phyloP scores from a whole-genome alignment of 495 filamentous ascomycete genomes.

The Oidiodendron maius region DNA sequence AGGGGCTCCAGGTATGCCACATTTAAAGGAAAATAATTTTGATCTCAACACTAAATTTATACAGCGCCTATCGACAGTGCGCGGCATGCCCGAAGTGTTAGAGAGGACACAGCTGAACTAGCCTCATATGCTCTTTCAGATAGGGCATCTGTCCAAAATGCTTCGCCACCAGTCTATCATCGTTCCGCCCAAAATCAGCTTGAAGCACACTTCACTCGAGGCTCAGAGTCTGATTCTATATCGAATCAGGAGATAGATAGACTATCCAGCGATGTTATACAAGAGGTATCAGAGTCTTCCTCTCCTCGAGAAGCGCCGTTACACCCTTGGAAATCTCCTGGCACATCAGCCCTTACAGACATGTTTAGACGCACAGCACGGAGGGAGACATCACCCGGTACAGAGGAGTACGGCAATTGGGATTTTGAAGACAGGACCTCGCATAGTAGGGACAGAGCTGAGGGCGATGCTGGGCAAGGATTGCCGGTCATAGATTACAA shows the following conservation, averaged over 20 bases:
- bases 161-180: conserved; percentile 10
- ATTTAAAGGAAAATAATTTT: neutral
- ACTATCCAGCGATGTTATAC: conserved; percentile 20
- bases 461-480: conserved; percentile 1
- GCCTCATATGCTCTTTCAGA: conserved; percentile 79
- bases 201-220: conserved; percentile 16
- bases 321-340: conserved; percentile 26
- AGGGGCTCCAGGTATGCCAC: conserved; percentile 50
- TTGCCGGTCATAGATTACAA: conserved; percentile 14
- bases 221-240: conserved; percentile 8
- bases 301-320: conserved; percentile 36
- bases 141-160: conserved; percentile 19
- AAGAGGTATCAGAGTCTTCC: conserved; percentile 56
- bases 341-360: conserved; percentile 55
- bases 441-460: neutral
- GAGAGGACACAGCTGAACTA: conserved; percentile 87
- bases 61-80: conserved; percentile 53
- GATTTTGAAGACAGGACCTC: neutral
- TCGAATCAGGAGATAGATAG: conserved; percentile 14
- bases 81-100: conserved; percentile 69
- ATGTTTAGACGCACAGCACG: conserved; percentile 55
- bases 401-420: neutral
- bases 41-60: conserved; percentile 16
- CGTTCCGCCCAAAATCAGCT: conserved; percentile 11
- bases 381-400: conserved; percentile 20